These are phyloP conservation scores for Ormosia emarginata DNA, from an alignment of 306 rosid genomes.

Conservation along the genomic window DNA sequence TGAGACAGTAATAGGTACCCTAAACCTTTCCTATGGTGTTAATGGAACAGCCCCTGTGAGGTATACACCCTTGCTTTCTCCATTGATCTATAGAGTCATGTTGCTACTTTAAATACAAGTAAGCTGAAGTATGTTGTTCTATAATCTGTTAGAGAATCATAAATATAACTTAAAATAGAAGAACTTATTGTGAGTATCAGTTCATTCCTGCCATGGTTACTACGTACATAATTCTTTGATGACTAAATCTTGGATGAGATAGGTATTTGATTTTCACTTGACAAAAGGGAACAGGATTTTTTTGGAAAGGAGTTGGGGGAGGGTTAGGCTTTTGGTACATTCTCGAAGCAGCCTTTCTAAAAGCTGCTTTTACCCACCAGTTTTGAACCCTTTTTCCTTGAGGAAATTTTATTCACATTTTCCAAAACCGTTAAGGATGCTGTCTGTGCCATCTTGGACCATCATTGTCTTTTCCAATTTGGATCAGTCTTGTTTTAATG, in stretches of 20 bases:
- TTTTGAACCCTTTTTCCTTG: neutral
- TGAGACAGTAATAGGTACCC: neutral
- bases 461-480: neutral
- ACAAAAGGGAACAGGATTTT: neutral
- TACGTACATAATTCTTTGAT: neutral
- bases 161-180: neutral
- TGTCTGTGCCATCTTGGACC: neutral
- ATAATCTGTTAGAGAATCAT: neutral
- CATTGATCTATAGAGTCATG: neutral
- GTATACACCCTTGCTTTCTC: neutral
- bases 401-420: neutral
- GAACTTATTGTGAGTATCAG: neutral
- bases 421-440: neutral
- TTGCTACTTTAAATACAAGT: slow-evolving; percentile 1
- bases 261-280: neutral
- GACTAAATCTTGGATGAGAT: neutral
- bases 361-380: neutral
- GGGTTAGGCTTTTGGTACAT: neutral
- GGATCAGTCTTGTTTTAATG: neutral
- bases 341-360: neutral
- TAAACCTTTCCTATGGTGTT: neutral
- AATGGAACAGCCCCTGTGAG: neutral
- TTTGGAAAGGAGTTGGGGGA: neutral
- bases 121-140: neutral
- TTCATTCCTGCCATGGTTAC: neutral